A percentile compares a stretch with the other conserved stretches of the same genome.
These are phyloP conservation scores for Solanum tacnaense DNA, from an alignment of 257 asterid species.

Conservation along the genomic window DNA sequence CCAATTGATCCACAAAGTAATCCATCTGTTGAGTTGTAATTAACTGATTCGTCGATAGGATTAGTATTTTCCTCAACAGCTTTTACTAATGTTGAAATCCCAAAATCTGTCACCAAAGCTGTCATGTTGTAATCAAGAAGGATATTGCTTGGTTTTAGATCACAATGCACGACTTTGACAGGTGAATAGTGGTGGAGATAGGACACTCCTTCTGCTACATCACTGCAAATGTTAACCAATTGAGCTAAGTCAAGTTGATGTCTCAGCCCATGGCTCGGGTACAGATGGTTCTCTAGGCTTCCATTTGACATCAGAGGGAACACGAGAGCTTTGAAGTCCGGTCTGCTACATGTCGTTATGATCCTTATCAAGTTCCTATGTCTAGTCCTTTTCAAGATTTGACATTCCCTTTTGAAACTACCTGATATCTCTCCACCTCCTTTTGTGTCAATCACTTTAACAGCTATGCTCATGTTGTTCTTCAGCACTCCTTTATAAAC, in stretches of 20 bases:
- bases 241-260: constrained; percentile 29
- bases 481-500: constrained; percentile 67
- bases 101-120: constrained; percentile 73
- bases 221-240: constrained; percentile 51
- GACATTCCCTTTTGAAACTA: constrained; percentile 74
- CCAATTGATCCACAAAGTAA: constrained; percentile 73
- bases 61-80: constrained; percentile 17
- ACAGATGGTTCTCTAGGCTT: constrained; percentile 61
- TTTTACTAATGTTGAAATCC: constrained; percentile 50
- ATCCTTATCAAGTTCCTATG: constrained; percentile 67
- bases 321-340: constrained; percentile 79
- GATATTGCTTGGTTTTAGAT: constrained; percentile 80
- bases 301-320: constrained; percentile 76
- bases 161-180: constrained; percentile 64
- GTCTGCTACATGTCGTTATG: constrained; percentile 59
- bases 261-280: constrained; percentile 25
- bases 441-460: constrained; percentile 43
- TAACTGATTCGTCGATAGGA: constrained; percentile 27
- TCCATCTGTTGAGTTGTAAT: constrained; percentile 57
- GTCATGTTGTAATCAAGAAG: constrained; percentile 62
- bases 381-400: constrained; percentile 53
- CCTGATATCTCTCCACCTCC: constrained; percentile 19
- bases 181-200: constrained; percentile 76
- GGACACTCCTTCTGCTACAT: constrained; percentile 74
- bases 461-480: constrained; percentile 52